phyloP scores from a whole-genome alignment of 2,329 filamentous ascomycete species.

The Botrytis cinerea region DNA sequence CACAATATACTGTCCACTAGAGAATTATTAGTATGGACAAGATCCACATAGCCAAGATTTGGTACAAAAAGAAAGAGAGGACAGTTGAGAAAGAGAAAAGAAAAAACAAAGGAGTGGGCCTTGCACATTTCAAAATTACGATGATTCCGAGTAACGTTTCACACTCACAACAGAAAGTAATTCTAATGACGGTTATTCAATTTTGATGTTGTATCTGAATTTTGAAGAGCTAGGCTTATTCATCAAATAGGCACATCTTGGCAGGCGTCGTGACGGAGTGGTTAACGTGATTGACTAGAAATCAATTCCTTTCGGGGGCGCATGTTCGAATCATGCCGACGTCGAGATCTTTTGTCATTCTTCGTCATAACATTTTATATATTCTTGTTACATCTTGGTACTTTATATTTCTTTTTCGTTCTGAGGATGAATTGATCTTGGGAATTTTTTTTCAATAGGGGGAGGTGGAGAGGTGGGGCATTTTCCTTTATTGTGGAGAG shows the following conservation, averaged over 20 bases:
- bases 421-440: neutral
- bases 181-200: neutral
- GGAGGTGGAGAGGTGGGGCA: neutral
- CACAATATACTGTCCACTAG: neutral
- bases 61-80: neutral
- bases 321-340: constrained; percentile 21
- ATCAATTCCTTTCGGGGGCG: constrained; percentile 22
- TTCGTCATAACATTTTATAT: accelerated
- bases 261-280: constrained; percentile 15
- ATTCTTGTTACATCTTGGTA: too few relatives aligned
- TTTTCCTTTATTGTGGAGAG: neutral
- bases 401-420: neutral
- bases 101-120: neutral
- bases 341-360: accelerated
- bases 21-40: neutral
- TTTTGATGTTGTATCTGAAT: accelerated
- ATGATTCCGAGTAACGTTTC: neutral
- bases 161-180: neutral
- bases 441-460: neutral
- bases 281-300: constrained; percentile 22
- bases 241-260: neutral
- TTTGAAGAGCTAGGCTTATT: accelerated
- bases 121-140: neutral
- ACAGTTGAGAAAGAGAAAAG: neutral
- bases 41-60: neutral